A percentile compares a stretch with the other conserved stretches of the same genome.
These are phyloP conservation scores for Trichomonascus vanleenenianus DNA, from an alignment of 805 yeast genomes.

Conservation along the genomic window DNA sequence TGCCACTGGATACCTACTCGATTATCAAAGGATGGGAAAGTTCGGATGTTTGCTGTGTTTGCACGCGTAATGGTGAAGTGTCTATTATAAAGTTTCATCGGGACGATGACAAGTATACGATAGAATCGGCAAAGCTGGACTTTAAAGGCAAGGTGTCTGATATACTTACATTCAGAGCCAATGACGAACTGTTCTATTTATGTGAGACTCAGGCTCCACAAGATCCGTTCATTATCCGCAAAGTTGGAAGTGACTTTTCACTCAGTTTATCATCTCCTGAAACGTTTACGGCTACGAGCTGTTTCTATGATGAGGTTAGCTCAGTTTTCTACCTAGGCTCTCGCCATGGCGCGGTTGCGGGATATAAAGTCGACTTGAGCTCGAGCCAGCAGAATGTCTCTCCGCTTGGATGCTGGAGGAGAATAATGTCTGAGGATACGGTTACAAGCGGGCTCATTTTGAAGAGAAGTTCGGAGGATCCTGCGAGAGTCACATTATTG, in stretches of 20 bases:
- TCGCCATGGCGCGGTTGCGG: conserved; percentile 56
- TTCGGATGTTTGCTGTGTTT: conserved; percentile 36
- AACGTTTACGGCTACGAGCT: conserved; percentile 53
- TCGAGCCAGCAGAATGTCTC: neutral
- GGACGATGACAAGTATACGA: neutral
- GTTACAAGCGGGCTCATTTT: conserved; percentile 19
- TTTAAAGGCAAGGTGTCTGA: conserved; percentile 31
- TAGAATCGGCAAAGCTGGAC: conserved; percentile 18
- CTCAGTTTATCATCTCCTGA: conserved; percentile 29
- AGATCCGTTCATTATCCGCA: conserved; percentile 42
- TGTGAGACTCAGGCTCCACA: conserved; percentile 63
- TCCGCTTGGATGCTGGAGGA: conserved; percentile 10
- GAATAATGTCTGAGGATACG: conserved; percentile 22
- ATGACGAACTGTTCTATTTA: conserved; percentile 28
- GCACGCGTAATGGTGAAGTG: conserved; percentile 26
- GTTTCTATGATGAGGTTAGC: conserved; percentile 35
- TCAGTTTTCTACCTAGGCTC: conserved; percentile 55
- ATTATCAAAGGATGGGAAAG: conserved; percentile 33
- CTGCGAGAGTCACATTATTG: conserved; percentile 1
- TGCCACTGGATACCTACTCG: conserved; percentile 13
- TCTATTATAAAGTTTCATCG: neutral
- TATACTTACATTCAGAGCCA: conserved; percentile 13
- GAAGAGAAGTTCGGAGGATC: neutral
- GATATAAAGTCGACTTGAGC: conserved; percentile 36
- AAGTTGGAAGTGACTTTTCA: conserved; percentile 28